Percentiles rank a stretch among this genome's conserved stretches.
phyloP scores from a whole-genome alignment of 116 monocot species.

The Papilionanthe hybrid region DNA sequence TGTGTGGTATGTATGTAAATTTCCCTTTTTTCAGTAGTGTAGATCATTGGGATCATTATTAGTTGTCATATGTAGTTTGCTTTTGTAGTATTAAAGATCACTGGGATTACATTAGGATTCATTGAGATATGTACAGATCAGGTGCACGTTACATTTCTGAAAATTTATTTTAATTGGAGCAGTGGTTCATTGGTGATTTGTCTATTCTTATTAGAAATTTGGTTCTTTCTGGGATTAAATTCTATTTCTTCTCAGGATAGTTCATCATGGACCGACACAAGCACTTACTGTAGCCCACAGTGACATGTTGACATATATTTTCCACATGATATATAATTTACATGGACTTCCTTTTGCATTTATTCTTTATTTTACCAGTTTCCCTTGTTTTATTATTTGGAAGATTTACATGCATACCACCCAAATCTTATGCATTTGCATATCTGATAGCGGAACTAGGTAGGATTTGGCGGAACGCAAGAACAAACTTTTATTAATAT shows the following conservation, averaged over 20 bases:
- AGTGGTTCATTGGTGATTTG: neutral
- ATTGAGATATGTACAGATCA: too few species aligned
- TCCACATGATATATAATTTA: neutral
- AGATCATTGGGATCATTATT: too few species aligned
- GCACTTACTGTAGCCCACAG: neutral
- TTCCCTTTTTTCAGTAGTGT: too few species aligned
- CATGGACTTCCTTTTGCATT: neutral
- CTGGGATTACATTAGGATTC: too few species aligned
- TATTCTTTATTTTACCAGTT: neutral
- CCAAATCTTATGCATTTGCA: too few species aligned
- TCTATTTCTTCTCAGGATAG: neutral
- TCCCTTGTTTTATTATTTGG: neutral
- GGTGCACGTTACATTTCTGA: neutral
- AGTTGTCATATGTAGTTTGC: too few species aligned
- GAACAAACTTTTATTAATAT: too few species aligned
- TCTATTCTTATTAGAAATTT: neutral
- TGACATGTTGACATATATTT: neutral
- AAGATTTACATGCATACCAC: too few species aligned
- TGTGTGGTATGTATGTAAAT: too few species aligned
- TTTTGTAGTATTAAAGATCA: too few species aligned
- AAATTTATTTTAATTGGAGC: neutral
- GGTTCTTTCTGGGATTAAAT: neutral
- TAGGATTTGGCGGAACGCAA: too few species aligned
- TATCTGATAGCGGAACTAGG: too few species aligned
- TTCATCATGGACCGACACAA: neutral